Conservation (phyloP, 805 yeast species). For the Candida ficus region DNA sequence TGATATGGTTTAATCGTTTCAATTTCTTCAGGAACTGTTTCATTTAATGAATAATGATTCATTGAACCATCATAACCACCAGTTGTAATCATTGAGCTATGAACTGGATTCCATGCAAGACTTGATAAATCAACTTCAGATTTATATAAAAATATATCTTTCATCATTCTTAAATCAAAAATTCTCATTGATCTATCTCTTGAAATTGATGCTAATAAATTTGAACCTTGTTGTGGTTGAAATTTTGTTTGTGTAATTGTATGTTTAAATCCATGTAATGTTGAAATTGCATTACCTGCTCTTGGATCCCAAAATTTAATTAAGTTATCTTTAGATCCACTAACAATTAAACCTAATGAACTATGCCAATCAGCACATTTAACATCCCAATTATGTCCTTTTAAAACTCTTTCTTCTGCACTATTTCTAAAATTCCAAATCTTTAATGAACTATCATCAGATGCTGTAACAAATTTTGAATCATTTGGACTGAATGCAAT, state of each 20-base stretch:
- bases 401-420: conserved; percentile 68
- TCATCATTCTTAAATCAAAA: conserved; percentile 84
- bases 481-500: conserved; percentile 88
- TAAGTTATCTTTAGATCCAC: conserved; percentile 94
- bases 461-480: conserved; percentile 85
- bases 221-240: conserved; percentile 67
- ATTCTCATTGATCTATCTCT: conserved; percentile 85
- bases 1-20: conserved; percentile 45
- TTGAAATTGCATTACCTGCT: conserved; percentile 62
- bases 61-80: conserved; percentile 90
- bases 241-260: conserved; percentile 84
- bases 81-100: conserved; percentile 69
- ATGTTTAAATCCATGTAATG: conserved; percentile 89
- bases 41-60: conserved; percentile 65
- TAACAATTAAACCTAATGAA: conserved; percentile 72
- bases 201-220: conserved; percentile 78
- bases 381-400: conserved; percentile 99
- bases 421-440: conserved; percentile 94
- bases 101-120: conserved; percentile 90
- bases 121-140: conserved; percentile 85
- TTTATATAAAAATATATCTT: conserved; percentile 64
- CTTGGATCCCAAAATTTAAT: conserved; percentile 97
- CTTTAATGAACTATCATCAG: conserved; percentile 87
- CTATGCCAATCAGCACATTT: conserved; percentile 98
- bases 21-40: conserved; percentile 28